Evolutionary conservation across 805 yeast species (phyloP), one percentile per base, ranked within the genome.

Genomic region (Saccharomycopsis microspora): DNA sequence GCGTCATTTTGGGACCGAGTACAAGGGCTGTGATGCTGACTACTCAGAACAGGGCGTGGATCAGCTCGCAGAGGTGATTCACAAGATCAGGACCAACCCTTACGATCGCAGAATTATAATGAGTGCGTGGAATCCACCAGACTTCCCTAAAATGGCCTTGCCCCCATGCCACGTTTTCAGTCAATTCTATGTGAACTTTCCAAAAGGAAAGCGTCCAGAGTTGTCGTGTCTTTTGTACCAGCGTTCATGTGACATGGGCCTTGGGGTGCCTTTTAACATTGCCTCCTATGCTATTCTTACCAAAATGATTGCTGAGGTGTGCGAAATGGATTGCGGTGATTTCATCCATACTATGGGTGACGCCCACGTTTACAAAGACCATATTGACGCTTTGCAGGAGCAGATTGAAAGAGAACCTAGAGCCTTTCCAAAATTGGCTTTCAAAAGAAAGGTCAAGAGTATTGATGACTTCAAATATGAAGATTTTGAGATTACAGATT

Each of bases 121-220:
- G 76, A 82, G 94, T 41, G 98, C 99, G 0, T 93, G 99, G 99
- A 93, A 93, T 60, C 98, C 99, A 3, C 89, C 96, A 1, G 99
- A 89, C 58, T 85, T 90, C 60, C 73, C 78, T 45, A 71, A 79
- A 54, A 93, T 93, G 99, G 99, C 99, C 0, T 71, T 93, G 46
- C 99, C 99, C 8, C 99, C 99, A 31, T 93, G 99, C 60, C 99
- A 93, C 64, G 94, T 93, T 29, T 85, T 93, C 60, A 81, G 95
- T 48, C 99, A 93, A 64, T 93, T 93, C 60, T 93, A 85, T 62
- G 98, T 93, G 38, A 84, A 75, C 57, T 85, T 84, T 67, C 90
- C 95, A n/a, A 68, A 68, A 31, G 63, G 59, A 34, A 64, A 62
- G 30, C 77, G 66, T 57, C 94, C 94, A 28, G 78, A 73, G 58